A percentile compares a stretch with the other conserved stretches of the same genome.
Conservation (phyloP, 2,329 filamentous ascomycete genomes). For the Neonectria coccinea region DNA sequence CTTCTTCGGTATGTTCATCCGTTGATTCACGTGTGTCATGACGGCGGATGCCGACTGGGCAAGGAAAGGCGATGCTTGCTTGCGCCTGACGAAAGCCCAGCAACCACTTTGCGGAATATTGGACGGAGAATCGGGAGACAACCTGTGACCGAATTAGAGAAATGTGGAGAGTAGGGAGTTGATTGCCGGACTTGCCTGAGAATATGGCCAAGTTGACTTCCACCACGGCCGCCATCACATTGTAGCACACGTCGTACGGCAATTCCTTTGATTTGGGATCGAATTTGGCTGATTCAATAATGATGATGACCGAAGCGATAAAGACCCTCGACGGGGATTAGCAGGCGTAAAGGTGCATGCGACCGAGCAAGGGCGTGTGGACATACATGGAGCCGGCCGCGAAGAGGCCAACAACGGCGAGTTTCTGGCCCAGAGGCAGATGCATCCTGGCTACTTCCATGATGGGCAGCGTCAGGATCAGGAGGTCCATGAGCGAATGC, state of each 20-base stretch:
- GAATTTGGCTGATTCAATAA: slow-evolving; percentile 30
- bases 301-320: slow-evolving; percentile 32
- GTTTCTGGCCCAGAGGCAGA: slow-evolving; percentile 41
- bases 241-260: slow-evolving; percentile 31
- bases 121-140: not conserved
- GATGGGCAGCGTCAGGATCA: slow-evolving; percentile 47
- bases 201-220: slow-evolving; percentile 41
- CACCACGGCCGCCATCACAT: slow-evolving; percentile 34
- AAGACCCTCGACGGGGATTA: slow-evolving; percentile 30
- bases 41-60: not conserved
- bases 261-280: slow-evolving; percentile 29
- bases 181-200: slow-evolving; percentile 21
- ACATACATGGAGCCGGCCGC: slow-evolving; percentile 42
- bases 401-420: slow-evolving; percentile 43
- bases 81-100: not conserved
- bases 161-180: not conserved
- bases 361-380: no score
- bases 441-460: slow-evolving; percentile 46
- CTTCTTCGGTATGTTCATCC: not conserved
- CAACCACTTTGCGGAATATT: not conserved
- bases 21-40: not conserved
- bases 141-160: not conserved
- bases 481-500: slow-evolving; percentile 49
- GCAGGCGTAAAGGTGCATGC: slow-evolving; percentile 15
- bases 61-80: not conserved